A percentile compares a stretch with the other conserved stretches of the same genome.
Conservation (phyloP, 345 rosid genomes). For the Melastoma malabathricum region DNA sequence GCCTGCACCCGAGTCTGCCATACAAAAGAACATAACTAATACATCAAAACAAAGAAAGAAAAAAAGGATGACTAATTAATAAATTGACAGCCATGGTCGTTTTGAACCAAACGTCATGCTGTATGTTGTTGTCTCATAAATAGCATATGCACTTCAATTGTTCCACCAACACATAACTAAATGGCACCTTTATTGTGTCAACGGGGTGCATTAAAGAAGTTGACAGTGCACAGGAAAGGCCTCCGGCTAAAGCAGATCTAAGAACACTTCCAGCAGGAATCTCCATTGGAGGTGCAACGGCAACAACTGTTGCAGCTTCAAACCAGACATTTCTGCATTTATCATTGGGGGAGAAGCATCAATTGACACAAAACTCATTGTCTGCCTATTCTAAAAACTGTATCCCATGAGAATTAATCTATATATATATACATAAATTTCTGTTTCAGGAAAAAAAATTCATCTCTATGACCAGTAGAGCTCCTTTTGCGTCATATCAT, state of each 20-base stretch:
- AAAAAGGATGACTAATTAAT: too few relatives aligned
- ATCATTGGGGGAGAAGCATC: background rate
- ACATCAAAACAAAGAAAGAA: too few relatives aligned
- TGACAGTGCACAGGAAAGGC: conserved; percentile 89
- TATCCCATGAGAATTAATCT: background rate
- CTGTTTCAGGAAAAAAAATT: background rate
- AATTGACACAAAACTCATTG: too few relatives aligned
- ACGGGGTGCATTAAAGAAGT: conserved; percentile 76
- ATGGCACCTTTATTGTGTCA: conserved; percentile 66
- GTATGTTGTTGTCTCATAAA: background rate
- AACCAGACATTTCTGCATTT: conserved; percentile 74
- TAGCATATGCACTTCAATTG: background rate
- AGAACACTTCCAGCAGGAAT: conserved; percentile 84
- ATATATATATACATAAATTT: background rate
- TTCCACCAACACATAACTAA: background rate
- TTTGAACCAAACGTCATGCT: too few relatives aligned
- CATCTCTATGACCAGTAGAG: too few relatives aligned
- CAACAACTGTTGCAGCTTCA: conserved; percentile 96
- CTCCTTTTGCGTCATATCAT: too few relatives aligned
- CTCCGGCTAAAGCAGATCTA: conserved; percentile 94
- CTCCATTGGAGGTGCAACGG: conserved; percentile 86
- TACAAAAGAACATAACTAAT: conserved; percentile 1
- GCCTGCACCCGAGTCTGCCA: conserved; percentile 93
- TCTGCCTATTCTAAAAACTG: too few relatives aligned
- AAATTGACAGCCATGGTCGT: too few relatives aligned